These are phyloP conservation scores for Waitea zeae DNA, from an alignment of 1,284 basidiomycete genomes.

Conservation along the genomic window DNA sequence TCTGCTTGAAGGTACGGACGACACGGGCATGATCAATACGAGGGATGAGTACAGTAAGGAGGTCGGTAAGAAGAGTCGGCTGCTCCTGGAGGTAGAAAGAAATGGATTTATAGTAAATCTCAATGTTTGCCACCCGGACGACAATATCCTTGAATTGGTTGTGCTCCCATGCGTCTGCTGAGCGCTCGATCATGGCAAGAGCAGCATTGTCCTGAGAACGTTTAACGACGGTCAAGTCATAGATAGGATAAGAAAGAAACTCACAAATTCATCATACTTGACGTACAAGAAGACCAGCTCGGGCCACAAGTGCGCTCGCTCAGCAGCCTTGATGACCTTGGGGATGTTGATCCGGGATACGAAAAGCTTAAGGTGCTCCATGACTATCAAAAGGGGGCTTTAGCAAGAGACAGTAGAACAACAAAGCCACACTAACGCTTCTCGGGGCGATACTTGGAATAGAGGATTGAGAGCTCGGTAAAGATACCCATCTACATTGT, in stretches of 20 bases:
- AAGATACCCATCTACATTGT: conserved; percentile 93
- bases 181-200: conserved; percentile 94
- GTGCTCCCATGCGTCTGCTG: conserved; percentile 96
- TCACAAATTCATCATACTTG: conserved; percentile 94
- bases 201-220: conserved; percentile 84
- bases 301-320: conserved; percentile 98
- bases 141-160: conserved; percentile 97
- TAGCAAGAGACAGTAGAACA: too few species aligned
- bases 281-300: conserved; percentile 97
- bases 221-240: conserved; percentile 4
- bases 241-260: background rate
- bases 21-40: conserved; percentile 93
- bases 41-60: conserved; percentile 81
- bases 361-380: conserved; percentile 98
- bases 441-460: conserved; percentile 94
- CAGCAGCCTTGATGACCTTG: conserved; percentile 86
- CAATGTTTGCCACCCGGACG: conserved; percentile 92
- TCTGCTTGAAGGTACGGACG: conserved; percentile 89
- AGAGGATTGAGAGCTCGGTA: conserved; percentile 86
- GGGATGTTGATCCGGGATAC: conserved; percentile 95
- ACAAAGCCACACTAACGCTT: too few species aligned
- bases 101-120: conserved; percentile 89
- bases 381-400: too few species aligned
- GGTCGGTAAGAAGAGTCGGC: conserved; percentile 83
- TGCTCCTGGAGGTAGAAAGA: conserved; percentile 89